Base-by-base conservation (phyloP, 2,329 filamentous ascomycete species). In the Aciculosporium take region DNA sequence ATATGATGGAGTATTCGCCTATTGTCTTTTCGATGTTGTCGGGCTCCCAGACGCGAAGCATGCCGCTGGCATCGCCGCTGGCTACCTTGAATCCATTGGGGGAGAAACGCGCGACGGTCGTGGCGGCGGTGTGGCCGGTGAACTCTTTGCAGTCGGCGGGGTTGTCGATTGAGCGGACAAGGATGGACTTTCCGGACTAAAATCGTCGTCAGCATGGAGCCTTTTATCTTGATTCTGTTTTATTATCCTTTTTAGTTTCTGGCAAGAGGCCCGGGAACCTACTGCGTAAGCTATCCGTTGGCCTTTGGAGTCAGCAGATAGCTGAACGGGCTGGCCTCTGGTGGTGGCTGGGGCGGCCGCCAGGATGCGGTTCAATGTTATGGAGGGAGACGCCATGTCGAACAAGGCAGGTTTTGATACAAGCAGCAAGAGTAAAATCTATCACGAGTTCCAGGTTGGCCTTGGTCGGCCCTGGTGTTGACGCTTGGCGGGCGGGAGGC, bases 51-150 rank as follows among this genome's bases (percentile, higher is more conserved):
- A 98, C 84, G 48, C 84, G 78, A 32, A 98, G 86, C 34, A 76
- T 72, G 39, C 91, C 91, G 1, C 81, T 78, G 10, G 78, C 76
- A 65, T 98, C 91, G 52, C 89, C 91, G 50, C 84, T 93, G 30
- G 91, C 91, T 46, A 96, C 74, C 59, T 94, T 96, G 71, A 87
- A 96, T 47, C 89, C 88, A 36, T 84, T 94, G 5, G 91, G 91
- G 2, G 89, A 77, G 68, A 98, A 96, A 42, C 87, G 84, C 35
- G 91, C 91, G 47, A 96, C 85, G 3, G 87, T 94, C 1, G 91
- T 94, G 47, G 81, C 73, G 35, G 84, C 73, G 36, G 85, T 94
- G 67, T 98, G 91, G 53, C 83, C 81, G 12, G 81, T 93, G 65
- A 96, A 98, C 63, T 98, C 88, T 57, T 83, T 87, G 61, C 80